These are phyloP conservation scores for Suillus cothurnatus DNA, from an alignment of 768 basidiomycete genomes.

Conservation along the genomic window DNA sequence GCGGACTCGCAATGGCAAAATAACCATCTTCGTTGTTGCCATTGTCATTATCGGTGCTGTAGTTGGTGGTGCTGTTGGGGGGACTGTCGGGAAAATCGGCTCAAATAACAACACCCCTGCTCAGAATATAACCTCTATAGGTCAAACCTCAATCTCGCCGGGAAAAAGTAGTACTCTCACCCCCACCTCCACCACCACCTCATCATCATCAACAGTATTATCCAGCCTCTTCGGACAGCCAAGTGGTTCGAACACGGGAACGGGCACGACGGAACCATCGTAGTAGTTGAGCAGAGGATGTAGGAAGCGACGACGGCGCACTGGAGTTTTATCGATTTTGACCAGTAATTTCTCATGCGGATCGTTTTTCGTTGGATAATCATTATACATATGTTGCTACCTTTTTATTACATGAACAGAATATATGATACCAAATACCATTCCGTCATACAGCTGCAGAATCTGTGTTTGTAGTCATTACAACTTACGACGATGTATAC, in stretches of 20 bases:
- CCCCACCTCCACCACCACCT: too few species aligned
- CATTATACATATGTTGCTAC: background rate
- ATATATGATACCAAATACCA: background rate
- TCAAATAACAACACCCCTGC: background rate
- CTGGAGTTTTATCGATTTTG: background rate
- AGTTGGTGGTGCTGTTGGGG: slow-evolving; percentile 63
- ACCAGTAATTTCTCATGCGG: background rate
- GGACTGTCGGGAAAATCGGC: slow-evolving; percentile 36
- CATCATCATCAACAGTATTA: too few species aligned
- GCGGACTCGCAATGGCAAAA: slow-evolving; percentile 46
- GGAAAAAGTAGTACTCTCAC: too few species aligned
- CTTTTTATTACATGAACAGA: background rate
- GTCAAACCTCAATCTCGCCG: too few species aligned
- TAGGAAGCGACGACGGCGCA: background rate
- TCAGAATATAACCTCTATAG: background rate
- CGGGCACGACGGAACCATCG: too few species aligned
- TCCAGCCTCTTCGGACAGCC: too few species aligned
- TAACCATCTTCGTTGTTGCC: slow-evolving; percentile 38
- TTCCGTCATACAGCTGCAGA: background rate
- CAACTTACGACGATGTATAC: background rate
- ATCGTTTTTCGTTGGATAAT: background rate
- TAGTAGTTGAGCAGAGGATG: background rate
- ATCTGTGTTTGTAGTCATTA: background rate
- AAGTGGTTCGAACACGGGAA: too few species aligned
- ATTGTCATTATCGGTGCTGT: slow-evolving; percentile 51